These are phyloP conservation scores for Xylariaceae sp. DNA, from an alignment of 2,329 filamentous ascomycete genomes.

Conservation along the genomic window DNA sequence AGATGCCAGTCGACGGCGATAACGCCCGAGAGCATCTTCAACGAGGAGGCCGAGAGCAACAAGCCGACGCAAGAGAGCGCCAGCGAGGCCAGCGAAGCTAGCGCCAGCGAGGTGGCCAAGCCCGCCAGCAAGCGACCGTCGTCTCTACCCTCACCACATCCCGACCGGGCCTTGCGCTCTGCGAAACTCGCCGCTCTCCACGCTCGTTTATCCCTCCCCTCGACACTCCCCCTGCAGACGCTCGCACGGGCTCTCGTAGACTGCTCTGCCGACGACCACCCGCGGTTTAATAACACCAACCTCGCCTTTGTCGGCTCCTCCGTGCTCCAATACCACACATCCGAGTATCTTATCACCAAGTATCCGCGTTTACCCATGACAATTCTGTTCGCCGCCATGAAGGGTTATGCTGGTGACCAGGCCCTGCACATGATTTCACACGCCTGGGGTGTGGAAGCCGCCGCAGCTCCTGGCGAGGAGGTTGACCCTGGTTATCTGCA, in stretches of 20 bases:
- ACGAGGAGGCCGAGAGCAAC: slow-evolving; percentile 20
- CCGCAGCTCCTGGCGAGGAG: slow-evolving; percentile 81
- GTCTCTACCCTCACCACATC: slow-evolving; percentile 64
- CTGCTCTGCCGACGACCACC: slow-evolving; percentile 72
- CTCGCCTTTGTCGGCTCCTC: slow-evolving; percentile 76
- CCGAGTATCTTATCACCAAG: slow-evolving; percentile 80
- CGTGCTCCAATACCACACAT: slow-evolving; percentile 80
- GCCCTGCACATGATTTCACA: slow-evolving; percentile 67
- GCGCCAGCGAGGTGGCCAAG: too few relatives aligned
- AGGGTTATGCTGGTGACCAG: slow-evolving; percentile 72
- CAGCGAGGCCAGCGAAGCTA: slow-evolving; percentile 10
- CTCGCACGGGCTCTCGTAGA: slow-evolving; percentile 83
- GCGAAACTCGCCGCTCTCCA: slow-evolving; percentile 91
- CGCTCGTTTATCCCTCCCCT: slow-evolving; percentile 76
- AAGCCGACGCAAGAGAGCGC: slow-evolving; percentile 16
- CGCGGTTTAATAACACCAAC: slow-evolving; percentile 82
- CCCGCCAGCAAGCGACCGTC: slow-evolving; percentile 24
- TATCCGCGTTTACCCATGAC: slow-evolving; percentile 86
- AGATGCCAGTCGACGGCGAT: slow-evolving; percentile 25
- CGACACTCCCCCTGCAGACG: slow-evolving; percentile 76
- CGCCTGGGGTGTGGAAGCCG: slow-evolving; percentile 88
- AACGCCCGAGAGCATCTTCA: slow-evolving; percentile 23
- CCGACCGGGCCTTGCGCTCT: slow-evolving; percentile 61
- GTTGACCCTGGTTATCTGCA: slow-evolving; percentile 90
- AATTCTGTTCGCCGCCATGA: slow-evolving; percentile 81